phyloP scores from a whole-genome alignment of 169 alveolate genomes.

The Cyclospora cayetanensis region DNA sequence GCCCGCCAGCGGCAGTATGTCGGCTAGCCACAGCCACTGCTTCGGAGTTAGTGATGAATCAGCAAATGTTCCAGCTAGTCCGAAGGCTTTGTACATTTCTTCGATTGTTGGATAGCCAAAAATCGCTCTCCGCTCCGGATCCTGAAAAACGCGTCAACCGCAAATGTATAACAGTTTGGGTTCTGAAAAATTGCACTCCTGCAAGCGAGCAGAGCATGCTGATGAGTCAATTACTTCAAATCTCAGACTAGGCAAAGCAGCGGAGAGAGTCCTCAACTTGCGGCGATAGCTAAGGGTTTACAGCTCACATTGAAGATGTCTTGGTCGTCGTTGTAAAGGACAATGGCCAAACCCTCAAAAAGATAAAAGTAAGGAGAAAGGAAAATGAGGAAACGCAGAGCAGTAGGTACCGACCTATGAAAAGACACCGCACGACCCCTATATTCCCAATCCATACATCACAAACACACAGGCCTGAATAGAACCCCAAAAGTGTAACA shows the following conservation, averaged over 20 bases:
- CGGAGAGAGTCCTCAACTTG: too few relatives aligned
- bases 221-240: too few relatives aligned
- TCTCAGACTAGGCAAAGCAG: too few relatives aligned
- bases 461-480: too few relatives aligned
- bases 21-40: constrained; percentile 21
- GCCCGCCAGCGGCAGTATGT: not conserved
- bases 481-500: not conserved
- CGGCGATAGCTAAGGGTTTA: not conserved
- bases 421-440: constrained; percentile 91
- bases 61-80: not conserved
- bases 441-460: too few relatives aligned
- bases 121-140: not conserved
- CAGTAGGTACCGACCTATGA: not conserved
- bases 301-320: not conserved
- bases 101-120: not conserved
- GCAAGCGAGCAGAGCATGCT: too few relatives aligned
- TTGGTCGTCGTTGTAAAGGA: not conserved
- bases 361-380: constrained; percentile 30
- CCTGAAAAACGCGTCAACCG: not conserved
- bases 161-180: too few relatives aligned
- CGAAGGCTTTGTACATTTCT: not conserved
- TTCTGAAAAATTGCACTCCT: not conserved
- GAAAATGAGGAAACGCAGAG: not conserved
- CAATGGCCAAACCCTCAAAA: constrained; percentile 12
- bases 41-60: not conserved